Conservation (phyloP, 1,139 yeast species). For the Sugiyamaella japonica region DNA sequence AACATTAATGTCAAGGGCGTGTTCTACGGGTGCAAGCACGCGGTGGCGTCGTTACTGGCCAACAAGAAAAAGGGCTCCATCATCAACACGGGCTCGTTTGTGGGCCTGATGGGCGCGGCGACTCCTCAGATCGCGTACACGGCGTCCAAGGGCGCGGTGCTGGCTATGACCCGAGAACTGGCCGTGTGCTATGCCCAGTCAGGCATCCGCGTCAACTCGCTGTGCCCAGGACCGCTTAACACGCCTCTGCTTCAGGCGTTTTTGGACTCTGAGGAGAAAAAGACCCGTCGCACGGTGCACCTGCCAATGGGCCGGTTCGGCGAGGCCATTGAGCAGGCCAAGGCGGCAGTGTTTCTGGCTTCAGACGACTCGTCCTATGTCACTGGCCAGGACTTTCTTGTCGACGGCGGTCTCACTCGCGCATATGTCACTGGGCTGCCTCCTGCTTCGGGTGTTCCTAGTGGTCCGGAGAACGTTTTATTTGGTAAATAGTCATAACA, state of each 20-base stretch:
- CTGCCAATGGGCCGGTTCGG: slow-evolving; percentile 54
- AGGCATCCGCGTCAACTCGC: slow-evolving; percentile 65
- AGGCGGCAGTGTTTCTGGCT: slow-evolving; percentile 77
- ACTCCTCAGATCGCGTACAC: slow-evolving; percentile 44
- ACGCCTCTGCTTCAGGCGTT: slow-evolving; percentile 58
- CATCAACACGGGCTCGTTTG: slow-evolving; percentile 63
- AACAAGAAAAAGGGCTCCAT: slow-evolving; percentile 54
- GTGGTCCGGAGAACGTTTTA: slow-evolving; percentile 31
- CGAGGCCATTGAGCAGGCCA: slow-evolving; percentile 73
- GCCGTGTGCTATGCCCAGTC: slow-evolving; percentile 69
- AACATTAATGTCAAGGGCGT: slow-evolving; percentile 58
- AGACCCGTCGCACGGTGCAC: slow-evolving; percentile 50
- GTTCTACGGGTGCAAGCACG: slow-evolving; percentile 57
- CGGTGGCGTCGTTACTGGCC: slow-evolving; percentile 51
- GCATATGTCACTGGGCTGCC: slow-evolving; percentile 37
- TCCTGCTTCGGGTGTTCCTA: slow-evolving; percentile 24
- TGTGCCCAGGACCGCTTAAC: slow-evolving; percentile 66
- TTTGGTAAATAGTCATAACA: slow-evolving; percentile 26
- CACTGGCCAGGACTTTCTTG: slow-evolving; percentile 79
- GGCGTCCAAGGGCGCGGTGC: slow-evolving; percentile 45
- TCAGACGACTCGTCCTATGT: slow-evolving; percentile 78
- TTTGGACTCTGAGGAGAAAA: slow-evolving; percentile 43
- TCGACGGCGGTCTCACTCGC: slow-evolving; percentile 69
- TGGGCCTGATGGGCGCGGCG: slow-evolving; percentile 51
- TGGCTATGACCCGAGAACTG: slow-evolving; percentile 56